Evolutionary conservation across 148 eudicot genomes (phyloP), one percentile per base, ranked within the genome.

Genomic region (Camellia japonica): DNA sequence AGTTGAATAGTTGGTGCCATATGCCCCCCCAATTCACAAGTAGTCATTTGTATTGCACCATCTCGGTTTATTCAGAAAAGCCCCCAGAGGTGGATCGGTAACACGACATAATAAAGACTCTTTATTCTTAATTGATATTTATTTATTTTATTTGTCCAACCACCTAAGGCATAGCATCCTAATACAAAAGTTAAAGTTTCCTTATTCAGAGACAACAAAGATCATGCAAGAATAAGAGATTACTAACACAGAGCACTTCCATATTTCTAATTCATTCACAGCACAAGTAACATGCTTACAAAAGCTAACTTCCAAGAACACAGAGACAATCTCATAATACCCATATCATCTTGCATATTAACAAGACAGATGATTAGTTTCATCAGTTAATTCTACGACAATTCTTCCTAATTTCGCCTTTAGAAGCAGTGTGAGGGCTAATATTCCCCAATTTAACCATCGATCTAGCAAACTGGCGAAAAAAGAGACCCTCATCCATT

Each of bases 391-490:
- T 19, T 42, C 77, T 81, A 15, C 88, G 92, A 59, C 98, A 95
- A 44, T 93, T 85, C 75, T 81, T 89, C 88, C 98, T 88, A 51
- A 95, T 70, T 81, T 95, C 92, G 30, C 98, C 98, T 71, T 91
- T 81, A 18, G 30, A 78, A 23, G 94, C 98, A 58, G 89, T 76
- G 51, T 91, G 91, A 68, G 98, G 94, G 66, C 80, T 86, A 2
- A 90, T 83, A 13, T 71, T 89, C 3, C 97, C 96, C 98, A 95
- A 89, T 84, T 84, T 93, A 23, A 95, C 85, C 96, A 95, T 95
- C 1, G 98, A 95, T 13, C 77, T 76, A 10, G 96, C 92, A 79
- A 93, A 95, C 71, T 91, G 93, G 41, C 81, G 78, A 70, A 91
- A 91, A 86, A 95, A 95, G 30, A 89, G 49, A 52, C 75, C 82